Percentiles rank a stretch among this genome's conserved stretches.
phyloP scores from a whole-genome alignment of 768 basidiomycete genomes.

The Russula compacta region DNA sequence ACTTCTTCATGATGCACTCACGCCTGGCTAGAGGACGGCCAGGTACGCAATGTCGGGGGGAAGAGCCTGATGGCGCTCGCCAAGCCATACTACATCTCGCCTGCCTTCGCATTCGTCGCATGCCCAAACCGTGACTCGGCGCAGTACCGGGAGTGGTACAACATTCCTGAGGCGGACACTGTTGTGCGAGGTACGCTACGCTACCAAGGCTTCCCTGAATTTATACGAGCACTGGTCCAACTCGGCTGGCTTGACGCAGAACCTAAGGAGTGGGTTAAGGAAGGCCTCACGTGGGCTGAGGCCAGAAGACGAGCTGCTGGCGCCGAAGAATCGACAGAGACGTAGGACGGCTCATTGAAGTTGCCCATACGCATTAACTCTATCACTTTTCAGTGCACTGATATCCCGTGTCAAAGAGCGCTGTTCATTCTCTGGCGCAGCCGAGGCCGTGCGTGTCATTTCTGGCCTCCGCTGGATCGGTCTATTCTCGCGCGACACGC shows the following conservation, averaged over 20 bases:
- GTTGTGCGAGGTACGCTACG: constrained; percentile 88
- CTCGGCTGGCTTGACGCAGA: constrained; percentile 78
- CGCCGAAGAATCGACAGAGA: constrained; percentile 59
- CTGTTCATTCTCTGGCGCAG: constrained; percentile 60
- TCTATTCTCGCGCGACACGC: constrained; percentile 66
- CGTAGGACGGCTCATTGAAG: constrained; percentile 32
- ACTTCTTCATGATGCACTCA: constrained; percentile 82
- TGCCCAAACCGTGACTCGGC: constrained; percentile 96
- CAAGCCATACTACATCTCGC: constrained; percentile 89
- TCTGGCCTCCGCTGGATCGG: constrained; percentile 93
- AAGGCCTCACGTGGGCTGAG: constrained; percentile 74
- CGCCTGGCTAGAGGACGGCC: constrained; percentile 59
- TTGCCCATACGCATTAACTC: not conserved
- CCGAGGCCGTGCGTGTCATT: constrained; percentile 69
- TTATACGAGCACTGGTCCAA: constrained; percentile 79
- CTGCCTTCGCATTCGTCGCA: constrained; percentile 91
- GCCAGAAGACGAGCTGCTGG: constrained; percentile 68
- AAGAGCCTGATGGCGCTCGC: constrained; percentile 84
- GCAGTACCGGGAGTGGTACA: constrained; percentile 85
- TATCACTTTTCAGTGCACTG: constrained; percentile 47
- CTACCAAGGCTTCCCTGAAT: constrained; percentile 95
- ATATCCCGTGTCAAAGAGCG: constrained; percentile 61
- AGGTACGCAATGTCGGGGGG: constrained; percentile 61
- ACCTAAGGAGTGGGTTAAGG: constrained; percentile 68
- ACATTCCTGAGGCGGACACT: constrained; percentile 89